phyloP scores from a whole-genome alignment of 2,329 filamentous ascomycete genomes.

The Dothistroma pini region DNA sequence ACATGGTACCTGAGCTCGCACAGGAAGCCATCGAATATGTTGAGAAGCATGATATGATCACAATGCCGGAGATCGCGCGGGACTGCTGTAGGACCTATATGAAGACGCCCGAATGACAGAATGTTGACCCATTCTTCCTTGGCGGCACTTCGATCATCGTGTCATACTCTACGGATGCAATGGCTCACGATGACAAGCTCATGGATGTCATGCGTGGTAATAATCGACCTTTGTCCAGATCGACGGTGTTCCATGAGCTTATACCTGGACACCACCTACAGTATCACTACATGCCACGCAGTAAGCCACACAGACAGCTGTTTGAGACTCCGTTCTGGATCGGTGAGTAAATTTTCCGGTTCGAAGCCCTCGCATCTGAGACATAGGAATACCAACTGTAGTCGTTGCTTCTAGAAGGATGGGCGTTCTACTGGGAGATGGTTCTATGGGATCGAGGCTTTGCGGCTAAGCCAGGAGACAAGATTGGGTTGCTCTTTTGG shows the following conservation, averaged over 20 bases:
- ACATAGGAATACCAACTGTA: too few species aligned
- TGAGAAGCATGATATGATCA: conserved; percentile 52
- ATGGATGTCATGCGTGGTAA: conserved; percentile 61
- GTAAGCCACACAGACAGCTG: conserved; percentile 49
- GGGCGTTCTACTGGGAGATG: conserved; percentile 62
- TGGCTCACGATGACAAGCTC: conserved; percentile 53
- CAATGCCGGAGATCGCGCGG: conserved; percentile 52
- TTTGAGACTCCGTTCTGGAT: conserved; percentile 58
- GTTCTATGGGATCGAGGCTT: conserved; percentile 55
- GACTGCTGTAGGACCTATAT: conserved; percentile 56
- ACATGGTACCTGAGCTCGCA: conserved; percentile 52
- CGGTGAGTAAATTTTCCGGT: too few species aligned
- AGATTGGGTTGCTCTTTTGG: conserved; percentile 59
- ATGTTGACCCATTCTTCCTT: conserved; percentile 58
- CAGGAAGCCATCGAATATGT: conserved; percentile 54
- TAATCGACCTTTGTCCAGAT: conserved; percentile 55
- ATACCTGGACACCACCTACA: conserved; percentile 58
- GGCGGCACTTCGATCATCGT: conserved; percentile 54
- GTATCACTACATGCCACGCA: conserved; percentile 47
- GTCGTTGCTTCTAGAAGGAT: conserved; percentile 45
- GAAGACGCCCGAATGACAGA: conserved; percentile 53
- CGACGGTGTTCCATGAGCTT: conserved; percentile 61
- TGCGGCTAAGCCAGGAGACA: conserved; percentile 49
- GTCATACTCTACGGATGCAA: conserved; percentile 53
- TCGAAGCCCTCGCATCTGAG: too few species aligned